Evolutionary conservation across 2,329 filamentous ascomycete species (phyloP).

Genomic region (Aspergillus sp.): DNA sequence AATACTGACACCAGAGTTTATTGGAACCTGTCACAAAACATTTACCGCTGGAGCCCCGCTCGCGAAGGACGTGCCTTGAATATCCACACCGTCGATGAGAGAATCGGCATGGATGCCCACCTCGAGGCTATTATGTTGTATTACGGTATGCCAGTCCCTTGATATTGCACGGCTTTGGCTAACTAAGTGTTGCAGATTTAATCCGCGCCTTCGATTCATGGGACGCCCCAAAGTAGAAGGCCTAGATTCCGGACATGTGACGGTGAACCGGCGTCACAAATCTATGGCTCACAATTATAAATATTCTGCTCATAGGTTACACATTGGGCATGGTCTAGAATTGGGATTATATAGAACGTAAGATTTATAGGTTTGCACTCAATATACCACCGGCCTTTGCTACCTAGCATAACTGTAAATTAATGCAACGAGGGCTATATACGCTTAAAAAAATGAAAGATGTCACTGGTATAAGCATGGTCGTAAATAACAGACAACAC

Average conservation of each 20-base stretch:
- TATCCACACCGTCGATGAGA: constrained; percentile 54
- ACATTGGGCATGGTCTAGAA: neutral
- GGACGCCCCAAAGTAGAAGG: constrained; percentile 10
- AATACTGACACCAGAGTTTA: constrained; percentile 57
- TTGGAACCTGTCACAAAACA: constrained; percentile 53
- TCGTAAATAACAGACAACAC: neutral
- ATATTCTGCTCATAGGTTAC: neutral
- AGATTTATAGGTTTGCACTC: neutral
- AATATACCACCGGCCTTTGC: no score
- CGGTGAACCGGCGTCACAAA: neutral
- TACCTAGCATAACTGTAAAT: neutral
- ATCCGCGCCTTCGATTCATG: constrained; percentile 34
- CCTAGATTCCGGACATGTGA: neutral
- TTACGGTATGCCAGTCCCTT: constrained; percentile 33
- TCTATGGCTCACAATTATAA: neutral
- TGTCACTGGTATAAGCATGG: neutral
- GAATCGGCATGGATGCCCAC: constrained; percentile 43
- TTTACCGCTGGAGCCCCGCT: constrained; percentile 53
- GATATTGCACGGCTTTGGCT: neutral
- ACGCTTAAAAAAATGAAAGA: neutral
- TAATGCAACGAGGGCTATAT: neutral
- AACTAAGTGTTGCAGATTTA: constrained; percentile 22
- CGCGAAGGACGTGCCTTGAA: constrained; percentile 46
- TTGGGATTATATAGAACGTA: neutral
- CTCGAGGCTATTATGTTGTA: constrained; percentile 45